A percentile compares a stretch with the other conserved stretches of the same genome.
Conservation (phyloP, 2,329 filamentous ascomycete species). For the Endoconidiophora laricicola region DNA sequence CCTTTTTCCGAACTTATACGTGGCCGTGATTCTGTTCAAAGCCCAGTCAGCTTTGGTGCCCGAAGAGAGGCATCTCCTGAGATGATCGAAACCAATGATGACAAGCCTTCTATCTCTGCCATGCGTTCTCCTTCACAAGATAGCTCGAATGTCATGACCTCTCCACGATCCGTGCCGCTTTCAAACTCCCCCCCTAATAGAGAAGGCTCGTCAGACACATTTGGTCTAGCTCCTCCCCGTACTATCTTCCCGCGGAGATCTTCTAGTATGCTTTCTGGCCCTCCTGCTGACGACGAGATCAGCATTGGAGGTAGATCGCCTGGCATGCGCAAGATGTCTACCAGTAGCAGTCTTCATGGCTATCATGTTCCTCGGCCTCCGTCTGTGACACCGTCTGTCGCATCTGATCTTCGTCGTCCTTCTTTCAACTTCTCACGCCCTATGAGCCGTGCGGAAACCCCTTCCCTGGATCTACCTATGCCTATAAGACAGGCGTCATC, state of each 20-base stretch:
- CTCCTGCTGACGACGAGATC: conserved; percentile 53
- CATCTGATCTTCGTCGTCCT: conserved; percentile 62
- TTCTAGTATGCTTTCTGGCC: conserved; percentile 45
- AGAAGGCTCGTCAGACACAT: conserved; percentile 11
- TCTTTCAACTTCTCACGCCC: conserved; percentile 91
- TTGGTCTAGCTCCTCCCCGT: conserved; percentile 33
- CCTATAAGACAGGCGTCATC: conserved; percentile 47
- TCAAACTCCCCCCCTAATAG: conserved; percentile 6
- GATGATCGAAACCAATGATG: conserved; percentile 23
- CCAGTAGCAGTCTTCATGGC: conserved; percentile 43
- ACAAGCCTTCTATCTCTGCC: conserved; percentile 33
- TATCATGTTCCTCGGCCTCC: conserved; percentile 37
- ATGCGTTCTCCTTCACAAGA: conserved; percentile 37
- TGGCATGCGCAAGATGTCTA: conserved; percentile 56
- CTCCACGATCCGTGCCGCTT: conserved; percentile 16
- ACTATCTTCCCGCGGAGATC: conserved; percentile 33
- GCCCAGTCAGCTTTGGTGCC: conserved; percentile 28
- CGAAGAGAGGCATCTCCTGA: conserved; percentile 40
- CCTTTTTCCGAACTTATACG: conserved; percentile 12
- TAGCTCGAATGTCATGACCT: conserved; percentile 29
- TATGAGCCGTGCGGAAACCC: conserved; percentile 55
- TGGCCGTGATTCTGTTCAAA: conserved; percentile 5
- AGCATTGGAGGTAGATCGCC: conserved; percentile 43
- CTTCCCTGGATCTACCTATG: conserved; percentile 25
- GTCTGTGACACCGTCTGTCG: conserved; percentile 54